A percentile compares a stretch with the other conserved stretches of the same genome.
Evolutionary conservation across 2,329 filamentous ascomycete species (phyloP).

Genomic region (Colletotrichum siamense): DNA sequence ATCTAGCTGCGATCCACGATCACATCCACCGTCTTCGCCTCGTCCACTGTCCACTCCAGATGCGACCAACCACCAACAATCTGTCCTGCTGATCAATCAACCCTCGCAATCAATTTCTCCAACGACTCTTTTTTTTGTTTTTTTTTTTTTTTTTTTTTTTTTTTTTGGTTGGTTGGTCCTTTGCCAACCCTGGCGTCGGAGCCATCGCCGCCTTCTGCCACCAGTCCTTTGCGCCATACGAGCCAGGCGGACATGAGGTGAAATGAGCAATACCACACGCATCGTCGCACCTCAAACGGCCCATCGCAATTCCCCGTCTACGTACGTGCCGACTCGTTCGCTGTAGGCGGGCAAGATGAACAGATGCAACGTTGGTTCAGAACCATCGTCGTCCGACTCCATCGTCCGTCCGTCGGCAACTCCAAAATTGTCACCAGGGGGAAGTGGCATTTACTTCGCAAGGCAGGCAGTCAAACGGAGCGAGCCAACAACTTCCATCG

Average conservation of each 20-base stretch:
- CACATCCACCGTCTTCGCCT: not conserved
- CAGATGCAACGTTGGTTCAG: not conserved
- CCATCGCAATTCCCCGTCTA: not conserved
- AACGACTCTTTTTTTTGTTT: not conserved
- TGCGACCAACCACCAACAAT: slow-evolving; percentile 13
- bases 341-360: not conserved
- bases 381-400: not conserved
- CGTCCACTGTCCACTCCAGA: not conserved
- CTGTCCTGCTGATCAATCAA: slow-evolving; percentile 13
- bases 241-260: not conserved
- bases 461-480: not conserved
- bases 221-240: not conserved
- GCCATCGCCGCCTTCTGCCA: not conserved
- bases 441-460: not conserved
- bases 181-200: not conserved
- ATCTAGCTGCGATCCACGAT: slow-evolving; percentile 13
- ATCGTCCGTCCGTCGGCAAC: not conserved
- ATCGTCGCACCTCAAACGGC: not conserved
- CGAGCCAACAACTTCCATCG: not conserved
- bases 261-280: not conserved
- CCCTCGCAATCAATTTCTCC: not conserved
- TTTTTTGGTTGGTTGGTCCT: not conserved
- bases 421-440: not conserved
- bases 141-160: not conserved
- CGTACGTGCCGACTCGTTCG: not conserved